These are phyloP conservation scores for Pythium grandisporangium DNA, from an alignment of 352 stramenopile genomes.

Conservation along the genomic window DNA sequence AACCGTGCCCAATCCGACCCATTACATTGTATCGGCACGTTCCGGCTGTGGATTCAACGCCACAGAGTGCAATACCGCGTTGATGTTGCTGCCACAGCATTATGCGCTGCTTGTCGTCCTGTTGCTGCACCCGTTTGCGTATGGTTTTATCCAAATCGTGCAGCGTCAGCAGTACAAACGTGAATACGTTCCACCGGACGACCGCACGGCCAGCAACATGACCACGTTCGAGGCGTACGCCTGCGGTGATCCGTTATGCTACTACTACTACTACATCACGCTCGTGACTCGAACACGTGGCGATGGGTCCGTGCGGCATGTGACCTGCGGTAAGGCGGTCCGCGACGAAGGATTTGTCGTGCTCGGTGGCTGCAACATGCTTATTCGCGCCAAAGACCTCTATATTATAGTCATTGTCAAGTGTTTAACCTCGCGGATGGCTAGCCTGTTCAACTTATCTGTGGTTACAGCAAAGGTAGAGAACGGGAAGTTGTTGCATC, in stretches of 20 bases:
- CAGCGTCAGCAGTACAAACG: slow-evolving; percentile 17
- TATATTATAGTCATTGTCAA: slow-evolving; percentile 26
- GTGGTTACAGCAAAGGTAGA: slow-evolving; percentile 19
- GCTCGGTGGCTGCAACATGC: slow-evolving; percentile 18
- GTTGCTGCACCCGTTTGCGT: slow-evolving; percentile 16
- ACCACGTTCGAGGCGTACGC: slow-evolving; percentile 26
- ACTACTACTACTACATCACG: slow-evolving; percentile 35
- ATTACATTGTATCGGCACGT: slow-evolving; percentile 15
- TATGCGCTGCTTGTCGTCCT: slow-evolving; percentile 18
- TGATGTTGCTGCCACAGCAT: slow-evolving; percentile 16
- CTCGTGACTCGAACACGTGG: slow-evolving; percentile 7
- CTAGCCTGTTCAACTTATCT: slow-evolving; percentile 20
- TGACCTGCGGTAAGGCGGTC: slow-evolving; percentile 24
- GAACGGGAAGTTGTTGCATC: slow-evolving; percentile 15
- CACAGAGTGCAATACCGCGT: slow-evolving; percentile 16
- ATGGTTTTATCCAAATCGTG: slow-evolving; percentile 23
- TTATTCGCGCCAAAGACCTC: slow-evolving; percentile 26
- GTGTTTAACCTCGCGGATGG: slow-evolving; percentile 12
- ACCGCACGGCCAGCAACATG: slow-evolving; percentile 12
- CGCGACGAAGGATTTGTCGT: slow-evolving; percentile 26
- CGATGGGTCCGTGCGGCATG: slow-evolving; percentile 6
- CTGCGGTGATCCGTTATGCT: slow-evolving; percentile 15
- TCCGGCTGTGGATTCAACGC: slow-evolving; percentile 12
- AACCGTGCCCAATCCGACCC: slow-evolving; percentile 3
- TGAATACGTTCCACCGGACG: slow-evolving; percentile 19